phyloP scores from a whole-genome alignment of 805 yeast species.

The Teunomyces gatunensis region DNA sequence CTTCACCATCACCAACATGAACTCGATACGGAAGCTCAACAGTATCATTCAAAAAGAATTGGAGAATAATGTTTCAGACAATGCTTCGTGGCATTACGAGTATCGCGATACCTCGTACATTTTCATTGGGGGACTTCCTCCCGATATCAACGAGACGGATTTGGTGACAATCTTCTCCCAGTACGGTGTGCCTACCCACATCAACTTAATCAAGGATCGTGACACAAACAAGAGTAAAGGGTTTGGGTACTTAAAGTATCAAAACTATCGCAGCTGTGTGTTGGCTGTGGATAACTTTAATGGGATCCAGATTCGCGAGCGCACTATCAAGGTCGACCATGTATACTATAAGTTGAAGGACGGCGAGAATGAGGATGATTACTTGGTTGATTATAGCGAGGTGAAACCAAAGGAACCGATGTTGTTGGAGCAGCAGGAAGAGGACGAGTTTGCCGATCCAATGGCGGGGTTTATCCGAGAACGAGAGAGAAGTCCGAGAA shows the following conservation, averaged over 20 bases:
- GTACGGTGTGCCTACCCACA: constrained; percentile 79
- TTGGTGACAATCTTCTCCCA: constrained; percentile 79
- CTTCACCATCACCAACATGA: constrained; percentile 20
- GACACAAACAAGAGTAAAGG: constrained; percentile 67
- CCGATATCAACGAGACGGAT: constrained; percentile 69
- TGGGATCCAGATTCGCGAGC: constrained; percentile 58
- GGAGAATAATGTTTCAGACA: constrained; percentile 50
- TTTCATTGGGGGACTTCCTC: constrained; percentile 71
- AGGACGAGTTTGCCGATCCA: constrained; percentile 34
- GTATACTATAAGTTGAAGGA: constrained; percentile 56
- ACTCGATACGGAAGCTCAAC: constrained; percentile 44
- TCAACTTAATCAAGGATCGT: constrained; percentile 63
- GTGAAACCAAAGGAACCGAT: neutral
- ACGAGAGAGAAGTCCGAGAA: constrained; percentile 29
- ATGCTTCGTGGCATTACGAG: constrained; percentile 89
- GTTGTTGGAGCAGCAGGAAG: constrained; percentile 1
- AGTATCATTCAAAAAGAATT: constrained; percentile 67
- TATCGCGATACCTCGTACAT: constrained; percentile 74
- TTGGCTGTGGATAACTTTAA: constrained; percentile 88
- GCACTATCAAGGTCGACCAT: constrained; percentile 63
- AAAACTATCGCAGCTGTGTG: constrained; percentile 73
- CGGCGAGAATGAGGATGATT: constrained; percentile 49
- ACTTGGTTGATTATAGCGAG: constrained; percentile 26
- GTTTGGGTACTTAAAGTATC: constrained; percentile 80
- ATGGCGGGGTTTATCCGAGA: constrained; percentile 20